Evolutionary conservation across 192 early-diverging fungal genomes (phyloP), one percentile per base, ranked within the genome.

Genomic region (Gonapodya prolifera): DNA sequence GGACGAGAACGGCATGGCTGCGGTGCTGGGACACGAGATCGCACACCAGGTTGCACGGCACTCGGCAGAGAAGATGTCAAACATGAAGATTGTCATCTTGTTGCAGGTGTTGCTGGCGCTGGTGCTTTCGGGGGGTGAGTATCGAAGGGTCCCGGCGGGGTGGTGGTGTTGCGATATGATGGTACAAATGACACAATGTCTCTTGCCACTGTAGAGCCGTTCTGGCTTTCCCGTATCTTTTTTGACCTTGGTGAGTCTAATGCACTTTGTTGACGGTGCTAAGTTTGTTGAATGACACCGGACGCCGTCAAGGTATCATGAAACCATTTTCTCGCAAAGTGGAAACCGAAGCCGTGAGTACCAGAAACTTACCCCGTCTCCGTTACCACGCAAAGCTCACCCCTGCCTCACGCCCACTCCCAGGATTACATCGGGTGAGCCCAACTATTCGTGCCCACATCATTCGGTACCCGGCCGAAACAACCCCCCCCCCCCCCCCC

Each of bases 331-430:
- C 92, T 34, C 84, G 96, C 16, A 90, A 91, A 75, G 93, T 91
- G 78, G 97, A 99, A 84, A 87, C 85, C 31, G 97, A 99, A 81
- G 97, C 97, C n/a, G n/a, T n/a, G n/a, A n/a, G n/a, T n/a, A n/a
- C n/a, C n/a, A n/a, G n/a, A n/a, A n/a, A n/a, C n/a, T n/a, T n/a
- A n/a, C n/a, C n/a, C n/a, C n/a, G n/a, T n/a, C n/a, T n/a, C n/a
- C n/a, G n/a, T n/a, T n/a, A n/a, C n/a, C n/a, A n/a, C n/a, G n/a
- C n/a, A n/a, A n/a, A n/a, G n/a, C n/a, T n/a, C n/a, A n/a, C n/a
- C n/a, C n/a, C n/a, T n/a, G n/a, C n/a, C n/a, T n/a, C n/a, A n/a
- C n/a, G n/a, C n/a, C n/a, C n/a, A n/a, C n/a, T n/a, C n/a, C n/a
- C n/a, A n/a, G 1, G 97, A 99, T 82, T 84, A 89, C 69, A 93